Base-by-base conservation (phyloP, 208 protist genomes). In the Wallacemonas sp. region DNA sequence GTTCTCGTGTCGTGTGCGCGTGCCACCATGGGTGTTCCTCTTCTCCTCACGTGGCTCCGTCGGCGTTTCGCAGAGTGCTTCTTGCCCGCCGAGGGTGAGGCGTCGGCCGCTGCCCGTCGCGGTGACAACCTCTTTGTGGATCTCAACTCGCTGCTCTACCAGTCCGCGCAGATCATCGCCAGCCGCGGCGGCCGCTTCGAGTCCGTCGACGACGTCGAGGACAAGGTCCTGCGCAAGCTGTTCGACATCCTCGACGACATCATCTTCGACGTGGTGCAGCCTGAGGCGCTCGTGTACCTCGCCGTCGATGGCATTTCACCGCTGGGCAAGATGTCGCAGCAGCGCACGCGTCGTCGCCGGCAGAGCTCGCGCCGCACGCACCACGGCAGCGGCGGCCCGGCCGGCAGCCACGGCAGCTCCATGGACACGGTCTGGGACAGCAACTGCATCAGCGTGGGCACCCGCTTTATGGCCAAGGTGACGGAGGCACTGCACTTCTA, bases 311-410 rank as follows among this genome's bases (percentile, higher is more conserved):
- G 98, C 39, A 93, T 99, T 12, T 98, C 98, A 10, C 98, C 98
- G 11, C 85, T 98, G 20, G 98, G 98, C 7, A 99, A 99, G 71
- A 97, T 99, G 77, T 98, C 99, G 59, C 98, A 99, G 82, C 99
- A 99, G 83, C 90, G 99, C n/a, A 70, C 86, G 11, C 89, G 99
- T 36, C 99, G 99, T 29, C 82, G 87, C 78, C 11, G 61, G 79
- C 48, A 87, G 92, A 29, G 46, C n/a, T 77, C 62, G 1, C 67
- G 81, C 28, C 70, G 71, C 26, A 55, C 50, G 28, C 68, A 26
- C 57, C 18, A 44, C 36, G 16, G 12, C 46, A 2, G 31, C 20
- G 46, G 45, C 46, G 36, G 12, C 50, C 3, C 41, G 36, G 33
- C 32, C 20, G 38, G 26, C 38, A 3, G 22, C 11, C 20, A 48